Evolutionary conservation across 352 stramenopile genomes (phyloP).

Genomic region (Pythium brassicae): DNA sequence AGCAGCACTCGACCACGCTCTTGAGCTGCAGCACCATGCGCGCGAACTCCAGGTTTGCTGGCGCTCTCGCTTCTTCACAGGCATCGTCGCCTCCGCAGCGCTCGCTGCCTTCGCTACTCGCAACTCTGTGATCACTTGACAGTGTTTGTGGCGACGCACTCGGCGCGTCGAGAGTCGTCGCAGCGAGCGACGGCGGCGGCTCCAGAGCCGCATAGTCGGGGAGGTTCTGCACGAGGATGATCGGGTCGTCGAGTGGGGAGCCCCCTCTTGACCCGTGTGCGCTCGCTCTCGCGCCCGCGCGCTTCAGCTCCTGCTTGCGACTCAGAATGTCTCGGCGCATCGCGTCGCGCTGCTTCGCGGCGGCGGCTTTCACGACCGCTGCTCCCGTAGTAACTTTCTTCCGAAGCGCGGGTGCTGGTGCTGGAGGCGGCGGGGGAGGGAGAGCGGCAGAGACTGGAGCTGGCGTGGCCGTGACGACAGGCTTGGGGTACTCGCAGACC

Average conservation of each 20-base stretch:
- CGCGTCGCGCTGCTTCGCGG: slow-evolving; percentile 12
- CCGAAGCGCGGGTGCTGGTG: not conserved
- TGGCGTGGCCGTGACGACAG: slow-evolving; percentile 1
- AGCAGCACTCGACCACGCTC: slow-evolving; percentile 39
- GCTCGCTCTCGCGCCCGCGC: not conserved
- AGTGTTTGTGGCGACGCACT: slow-evolving; percentile 16
- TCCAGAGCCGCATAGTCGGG: slow-evolving; percentile 21
- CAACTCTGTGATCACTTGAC: no score
- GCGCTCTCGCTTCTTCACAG: slow-evolving; percentile 10
- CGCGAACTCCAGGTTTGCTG: slow-evolving; percentile 60
- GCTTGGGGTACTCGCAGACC: slow-evolving; percentile 10
- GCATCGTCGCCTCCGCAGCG: slow-evolving; percentile 6
- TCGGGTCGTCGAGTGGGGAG: slow-evolving; percentile 50
- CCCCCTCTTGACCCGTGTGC: not conserved
- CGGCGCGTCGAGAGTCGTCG: not conserved
- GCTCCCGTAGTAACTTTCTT: not conserved
- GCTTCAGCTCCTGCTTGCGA: slow-evolving; percentile 34
- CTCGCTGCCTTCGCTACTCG: slow-evolving; percentile 10
- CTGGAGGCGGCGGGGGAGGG: not conserved
- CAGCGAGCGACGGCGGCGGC: not conserved
- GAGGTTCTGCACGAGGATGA: slow-evolving; percentile 73
- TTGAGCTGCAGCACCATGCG: slow-evolving; percentile 75
- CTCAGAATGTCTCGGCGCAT: slow-evolving; percentile 33
- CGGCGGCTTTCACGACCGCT: slow-evolving; percentile 8
- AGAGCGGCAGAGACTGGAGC: not conserved